Base-by-base conservation (phyloP, 192 early-diverging fungal genomes). In the Entophlyctis helioformis region DNA sequence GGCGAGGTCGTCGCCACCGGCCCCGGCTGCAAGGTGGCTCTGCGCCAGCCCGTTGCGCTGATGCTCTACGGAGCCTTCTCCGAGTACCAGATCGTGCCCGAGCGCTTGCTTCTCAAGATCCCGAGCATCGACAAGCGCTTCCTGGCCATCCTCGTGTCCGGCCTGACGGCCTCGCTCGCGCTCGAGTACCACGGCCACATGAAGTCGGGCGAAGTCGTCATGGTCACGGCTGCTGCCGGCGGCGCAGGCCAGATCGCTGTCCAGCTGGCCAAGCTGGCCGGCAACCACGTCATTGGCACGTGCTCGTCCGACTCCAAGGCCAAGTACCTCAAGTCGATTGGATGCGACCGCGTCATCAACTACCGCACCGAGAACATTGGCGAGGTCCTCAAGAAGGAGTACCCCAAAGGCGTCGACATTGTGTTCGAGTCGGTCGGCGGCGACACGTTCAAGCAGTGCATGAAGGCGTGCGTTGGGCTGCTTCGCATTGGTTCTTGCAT, bases 211-310 rank as follows among this genome's bases (percentile, higher is more conserved):
- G 68, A 74, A 44, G 72, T 63, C 32, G 67, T 78, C 13, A 48
- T 78, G 23, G 62, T 78, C 10, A 78, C 76, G 12, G 76, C 71
- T 39, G 76, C 76, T 36, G 69, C 69, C 27, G 76, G 76, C 16
- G 76, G 71, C 26, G 66, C 76, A 20, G 76, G 76, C 33, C 71
- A 78, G 51, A 64, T 74, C 32, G 76, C 76, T 10, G 71, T 74
- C 13, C 76, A 78, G 60, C 46, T 78, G 7, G 76, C 76, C 19
- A 75, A 75, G 52, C 36, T 56, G 25, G 72, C 72, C 11, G 75
- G 75, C n/a, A 62, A 71, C 53, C 56, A 57, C 12, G 76, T 78
- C 8, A 74, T 74, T 50, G 76, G 76, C 39, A 78, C 76, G 15
- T 74, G 71, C 47, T 69, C 66, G 26, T 54, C 50, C 39, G 69